These are phyloP conservation scores for Septoria linicola DNA, from an alignment of 2,329 filamentous ascomycete genomes.

Conservation along the genomic window DNA sequence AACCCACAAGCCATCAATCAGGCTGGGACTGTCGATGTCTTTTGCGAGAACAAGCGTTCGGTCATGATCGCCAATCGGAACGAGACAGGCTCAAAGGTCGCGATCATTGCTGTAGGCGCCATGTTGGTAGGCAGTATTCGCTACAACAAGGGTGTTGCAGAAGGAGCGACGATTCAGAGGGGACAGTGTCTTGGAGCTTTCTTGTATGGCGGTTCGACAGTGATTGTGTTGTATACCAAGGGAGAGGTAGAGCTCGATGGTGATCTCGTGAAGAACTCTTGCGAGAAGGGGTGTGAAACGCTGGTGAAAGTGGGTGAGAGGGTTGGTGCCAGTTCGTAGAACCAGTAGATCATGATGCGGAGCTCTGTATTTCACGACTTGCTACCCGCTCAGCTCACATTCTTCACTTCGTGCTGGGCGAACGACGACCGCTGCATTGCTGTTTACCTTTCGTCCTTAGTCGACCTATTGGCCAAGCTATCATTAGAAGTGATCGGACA, in stretches of 20 bases:
- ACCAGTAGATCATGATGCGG: too few relatives aligned
- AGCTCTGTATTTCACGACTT: too few relatives aligned
- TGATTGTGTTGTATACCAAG: slow-evolving; percentile 42
- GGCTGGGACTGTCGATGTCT: slow-evolving; percentile 42
- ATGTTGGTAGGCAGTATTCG: slow-evolving; percentile 48
- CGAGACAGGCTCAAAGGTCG: slow-evolving; percentile 35
- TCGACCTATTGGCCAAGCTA: too few relatives aligned
- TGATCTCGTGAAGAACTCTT: slow-evolving; percentile 43
- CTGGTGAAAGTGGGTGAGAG: slow-evolving; percentile 42
- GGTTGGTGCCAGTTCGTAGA: slow-evolving; percentile 26
- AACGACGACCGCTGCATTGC: too few relatives aligned
- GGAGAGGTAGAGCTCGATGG: slow-evolving; percentile 41
- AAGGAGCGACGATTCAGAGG: slow-evolving; percentile 37
- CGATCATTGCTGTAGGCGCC: slow-evolving; percentile 45
- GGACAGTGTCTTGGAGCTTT: slow-evolving; percentile 46
- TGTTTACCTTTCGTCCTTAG: too few relatives aligned
- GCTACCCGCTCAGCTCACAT: too few relatives aligned
- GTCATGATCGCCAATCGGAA: slow-evolving; percentile 42
- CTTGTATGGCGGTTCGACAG: slow-evolving; percentile 46
- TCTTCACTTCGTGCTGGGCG: too few relatives aligned
- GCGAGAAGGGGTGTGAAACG: slow-evolving; percentile 42
- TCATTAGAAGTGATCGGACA: too few relatives aligned
- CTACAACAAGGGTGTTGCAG: slow-evolving; percentile 40
- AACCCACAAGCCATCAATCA: slow-evolving; percentile 47
- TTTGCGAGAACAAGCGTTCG: slow-evolving; percentile 45